Conservation (phyloP, 2,329 filamentous ascomycete genomes). For the Scedosporium apiospermum region DNA sequence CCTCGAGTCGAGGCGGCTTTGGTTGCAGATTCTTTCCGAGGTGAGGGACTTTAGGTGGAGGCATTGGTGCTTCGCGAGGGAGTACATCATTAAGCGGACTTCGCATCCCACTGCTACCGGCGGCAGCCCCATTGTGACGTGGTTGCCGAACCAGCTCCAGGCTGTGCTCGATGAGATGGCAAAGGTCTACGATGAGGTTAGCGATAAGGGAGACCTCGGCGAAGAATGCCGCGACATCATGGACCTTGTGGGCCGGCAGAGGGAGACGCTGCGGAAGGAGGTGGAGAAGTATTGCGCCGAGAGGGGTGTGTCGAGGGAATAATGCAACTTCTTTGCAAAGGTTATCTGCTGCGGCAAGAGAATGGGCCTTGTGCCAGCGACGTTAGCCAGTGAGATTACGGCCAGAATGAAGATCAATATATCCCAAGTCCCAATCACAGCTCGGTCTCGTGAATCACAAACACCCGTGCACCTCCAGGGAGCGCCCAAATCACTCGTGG, state of each 20-base stretch:
- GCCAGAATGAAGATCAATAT: neutral
- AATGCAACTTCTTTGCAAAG: neutral
- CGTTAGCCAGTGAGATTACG: neutral
- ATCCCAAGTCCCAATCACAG: neutral
- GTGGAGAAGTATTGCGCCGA: conserved; percentile 66
- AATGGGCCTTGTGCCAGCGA: neutral
- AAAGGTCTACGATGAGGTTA: conserved; percentile 40
- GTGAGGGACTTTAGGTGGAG: conserved; percentile 76
- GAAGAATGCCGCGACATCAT: conserved; percentile 50
- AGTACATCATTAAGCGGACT: conserved; percentile 75
- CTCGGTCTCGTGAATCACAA: no score
- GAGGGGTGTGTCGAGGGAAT: conserved; percentile 30
- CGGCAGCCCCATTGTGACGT: conserved; percentile 74
- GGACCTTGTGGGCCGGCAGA: conserved; percentile 55
- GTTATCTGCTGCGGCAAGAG: neutral
- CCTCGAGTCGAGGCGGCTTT: conserved; percentile 48
- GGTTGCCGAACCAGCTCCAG: conserved; percentile 72
- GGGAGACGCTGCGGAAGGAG: conserved; percentile 59
- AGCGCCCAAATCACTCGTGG: no score
- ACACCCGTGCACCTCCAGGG: no score
- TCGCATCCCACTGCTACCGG: conserved; percentile 70
- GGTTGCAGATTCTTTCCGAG: conserved; percentile 59
- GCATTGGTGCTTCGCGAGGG: conserved; percentile 77
- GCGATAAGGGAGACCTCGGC: conserved; percentile 33
- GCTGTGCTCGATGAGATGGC: conserved; percentile 66